Base-by-base conservation (phyloP, 2,329 filamentous ascomycete genomes). In the Ophiostoma angusticollis region DNA sequence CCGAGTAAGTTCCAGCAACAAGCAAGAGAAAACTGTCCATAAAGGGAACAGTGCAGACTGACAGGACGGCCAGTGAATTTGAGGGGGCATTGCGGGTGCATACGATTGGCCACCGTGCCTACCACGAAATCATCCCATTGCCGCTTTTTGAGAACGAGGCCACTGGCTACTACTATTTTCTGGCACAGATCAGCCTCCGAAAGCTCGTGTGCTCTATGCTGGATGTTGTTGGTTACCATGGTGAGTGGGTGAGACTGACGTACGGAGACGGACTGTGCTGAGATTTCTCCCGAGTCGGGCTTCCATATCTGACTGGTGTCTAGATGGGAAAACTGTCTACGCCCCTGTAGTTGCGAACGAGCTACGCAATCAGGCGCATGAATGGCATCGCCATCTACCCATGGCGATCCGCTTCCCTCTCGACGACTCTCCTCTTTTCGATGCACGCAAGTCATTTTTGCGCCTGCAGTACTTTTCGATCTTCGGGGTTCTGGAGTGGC, bases 151-250 rank as follows among this genome's bases (percentile, higher is more conserved):
- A 43, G 24, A 43, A 44, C 24, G 45, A 46, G 21, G 39, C 44
- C 36, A 44, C 41, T 1, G 42, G 42, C n/a, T 46, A 44, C 31
- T 46, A 46, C 33, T 44, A 40, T n/a, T 46, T 46, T 19, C 31
- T 46, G 2, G 41, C 44, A 11, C 41, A 44, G 25, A 44, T 46
- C 21, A 46, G 44, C 32, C 34, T 46, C 8, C 41, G 44, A 11
- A 46, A 46, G n/a, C 39, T 44, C 14, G 32, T 46, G 6, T 35
- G 32, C 14, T 35, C 31, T 17, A 35, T 39, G 1, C 39, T 46
- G 13, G 44, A 44, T 17, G 42, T 44, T 1, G 44, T 44, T 6
- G 42, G 44, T 12, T 46, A 46, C 23, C 32, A 39, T 21, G 32
- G 38, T 44, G 14, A 16, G 33, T 24, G 12, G 9, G 24, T 34